Evolutionary conservation across 148 eudicot genomes (phyloP).

Genomic region (Bassia scoparia): DNA sequence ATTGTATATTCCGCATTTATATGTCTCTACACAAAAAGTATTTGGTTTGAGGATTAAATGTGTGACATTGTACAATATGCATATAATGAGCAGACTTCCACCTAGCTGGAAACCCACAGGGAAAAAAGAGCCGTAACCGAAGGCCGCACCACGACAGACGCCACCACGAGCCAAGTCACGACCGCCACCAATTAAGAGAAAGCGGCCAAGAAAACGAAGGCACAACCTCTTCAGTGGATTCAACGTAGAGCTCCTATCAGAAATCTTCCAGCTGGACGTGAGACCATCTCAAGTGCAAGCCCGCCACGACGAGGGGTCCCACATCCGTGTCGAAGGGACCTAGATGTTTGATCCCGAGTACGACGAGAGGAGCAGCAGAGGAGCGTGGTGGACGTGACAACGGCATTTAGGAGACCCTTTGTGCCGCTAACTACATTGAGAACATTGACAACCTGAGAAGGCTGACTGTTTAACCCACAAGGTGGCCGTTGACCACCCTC

Average conservation of each 20-base stretch:
- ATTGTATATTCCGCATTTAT: too few species aligned
- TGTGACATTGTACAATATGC: too few species aligned
- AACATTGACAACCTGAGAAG: conserved; percentile 31
- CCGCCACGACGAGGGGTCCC: conserved; percentile 39
- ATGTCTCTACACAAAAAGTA: neutral
- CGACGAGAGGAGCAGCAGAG: conserved; percentile 29
- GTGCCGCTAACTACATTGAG: conserved; percentile 30
- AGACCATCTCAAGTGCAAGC: conserved; percentile 37
- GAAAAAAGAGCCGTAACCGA: conserved; percentile 2
- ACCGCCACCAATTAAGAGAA: conserved; percentile 14
- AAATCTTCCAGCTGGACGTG: conserved; percentile 28
- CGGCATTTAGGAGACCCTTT: conserved; percentile 42
- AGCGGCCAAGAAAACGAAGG: neutral
- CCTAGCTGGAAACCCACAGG: conserved; percentile 59
- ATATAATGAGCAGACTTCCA: conserved; percentile 38
- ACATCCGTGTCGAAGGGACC: conserved; percentile 38
- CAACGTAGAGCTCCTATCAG: conserved; percentile 32
- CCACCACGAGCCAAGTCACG: conserved; percentile 1
- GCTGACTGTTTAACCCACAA: conserved; percentile 58
- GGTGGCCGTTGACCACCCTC: conserved; percentile 50
- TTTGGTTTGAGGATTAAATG: neutral
- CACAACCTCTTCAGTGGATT: conserved; percentile 47
- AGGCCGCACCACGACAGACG: conserved; percentile 23
- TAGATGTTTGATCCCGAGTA: conserved; percentile 34
- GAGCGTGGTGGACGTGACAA: conserved; percentile 11